These are phyloP conservation scores for Nannochloropsis oceanica DNA, from an alignment of 108 stramenopile genomes.

Conservation along the genomic window DNA sequence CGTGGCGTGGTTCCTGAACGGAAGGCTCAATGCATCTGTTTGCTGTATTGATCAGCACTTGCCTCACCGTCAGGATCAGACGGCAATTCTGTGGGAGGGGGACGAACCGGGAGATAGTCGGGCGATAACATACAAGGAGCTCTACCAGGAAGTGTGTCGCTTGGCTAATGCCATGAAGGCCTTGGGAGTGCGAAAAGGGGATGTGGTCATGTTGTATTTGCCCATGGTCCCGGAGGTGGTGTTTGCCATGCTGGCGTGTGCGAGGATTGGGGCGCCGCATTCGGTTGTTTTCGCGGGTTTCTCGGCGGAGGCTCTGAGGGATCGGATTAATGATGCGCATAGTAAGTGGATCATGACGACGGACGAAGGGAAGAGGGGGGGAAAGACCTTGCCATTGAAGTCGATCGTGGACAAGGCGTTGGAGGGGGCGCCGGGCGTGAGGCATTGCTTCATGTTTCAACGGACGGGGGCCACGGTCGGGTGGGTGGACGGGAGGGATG, in stretches of 20 bases:
- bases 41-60: slow-evolving; percentile 53
- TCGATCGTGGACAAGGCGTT: slow-evolving; percentile 69
- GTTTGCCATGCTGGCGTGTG: slow-evolving; percentile 93
- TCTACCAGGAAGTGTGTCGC: slow-evolving; percentile 53
- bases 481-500: slow-evolving; percentile 38
- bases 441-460: slow-evolving; percentile 71
- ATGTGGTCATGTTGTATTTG: slow-evolving; percentile 94
- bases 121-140: slow-evolving; percentile 54
- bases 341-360: slow-evolving; percentile 69
- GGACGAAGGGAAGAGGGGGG: slow-evolving; percentile 59
- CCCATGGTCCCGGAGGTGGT: slow-evolving; percentile 95
- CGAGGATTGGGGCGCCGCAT: slow-evolving; percentile 87
- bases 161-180: slow-evolving; percentile 74
- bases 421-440: slow-evolving; percentile 46
- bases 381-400: slow-evolving; percentile 50
- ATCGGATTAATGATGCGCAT: slow-evolving; percentile 64
- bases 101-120: slow-evolving; percentile 61
- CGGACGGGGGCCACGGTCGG: slow-evolving; percentile 39
- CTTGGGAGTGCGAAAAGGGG: slow-evolving; percentile 53
- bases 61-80: slow-evolving; percentile 44
- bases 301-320: slow-evolving; percentile 69
- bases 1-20: slow-evolving; percentile 54
- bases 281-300: slow-evolving; percentile 97
- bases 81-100: slow-evolving; percentile 65
- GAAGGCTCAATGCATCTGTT: slow-evolving; percentile 51